Conservation (phyloP, 192 early-diverging fungal genomes). For the Rhizoclosmatium globosum region DNA sequence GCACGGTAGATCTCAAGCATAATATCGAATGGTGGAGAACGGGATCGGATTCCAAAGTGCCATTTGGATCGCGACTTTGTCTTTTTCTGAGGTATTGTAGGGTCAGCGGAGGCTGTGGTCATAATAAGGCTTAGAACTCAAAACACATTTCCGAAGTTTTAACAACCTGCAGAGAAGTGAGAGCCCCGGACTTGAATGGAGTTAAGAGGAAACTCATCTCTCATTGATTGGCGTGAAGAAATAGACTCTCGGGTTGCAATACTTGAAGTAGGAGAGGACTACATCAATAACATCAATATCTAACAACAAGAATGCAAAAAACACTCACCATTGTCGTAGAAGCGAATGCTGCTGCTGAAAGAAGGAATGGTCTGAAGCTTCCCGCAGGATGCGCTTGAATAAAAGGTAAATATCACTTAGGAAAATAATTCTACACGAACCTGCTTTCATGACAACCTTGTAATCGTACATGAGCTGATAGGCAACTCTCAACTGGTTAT, state of each 20-base stretch:
- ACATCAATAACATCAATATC: slow-evolving; percentile 2
- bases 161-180: slow-evolving; percentile 20
- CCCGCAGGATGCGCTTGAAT: slow-evolving; percentile 16
- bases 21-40: slow-evolving; percentile 90
- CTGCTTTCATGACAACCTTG: slow-evolving; percentile 52
- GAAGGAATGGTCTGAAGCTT: slow-evolving; percentile 30
- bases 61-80: slow-evolving; percentile 79
- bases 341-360: slow-evolving; percentile 27
- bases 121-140: not conserved
- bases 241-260: slow-evolving; percentile 11
- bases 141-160: not conserved
- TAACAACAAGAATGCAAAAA: not conserved
- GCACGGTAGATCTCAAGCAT: slow-evolving; percentile 98
- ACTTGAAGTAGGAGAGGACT: slow-evolving; percentile 60
- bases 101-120: slow-evolving; percentile 26
- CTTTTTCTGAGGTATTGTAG: slow-evolving; percentile 27
- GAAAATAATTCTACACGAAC: slow-evolving; percentile 9
- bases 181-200: slow-evolving; percentile 30
- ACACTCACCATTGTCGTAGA: not conserved
- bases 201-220: slow-evolving; percentile 20
- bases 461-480: slow-evolving; percentile 95
- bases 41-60: slow-evolving; percentile 98
- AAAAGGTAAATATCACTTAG: not conserved
- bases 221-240: slow-evolving; percentile 27
- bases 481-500: slow-evolving; percentile 96